Evolutionary conservation across 768 basidiomycete genomes (phyloP), one percentile per base, ranked within the genome.

Genomic region (Tylopilus intermedius): DNA sequence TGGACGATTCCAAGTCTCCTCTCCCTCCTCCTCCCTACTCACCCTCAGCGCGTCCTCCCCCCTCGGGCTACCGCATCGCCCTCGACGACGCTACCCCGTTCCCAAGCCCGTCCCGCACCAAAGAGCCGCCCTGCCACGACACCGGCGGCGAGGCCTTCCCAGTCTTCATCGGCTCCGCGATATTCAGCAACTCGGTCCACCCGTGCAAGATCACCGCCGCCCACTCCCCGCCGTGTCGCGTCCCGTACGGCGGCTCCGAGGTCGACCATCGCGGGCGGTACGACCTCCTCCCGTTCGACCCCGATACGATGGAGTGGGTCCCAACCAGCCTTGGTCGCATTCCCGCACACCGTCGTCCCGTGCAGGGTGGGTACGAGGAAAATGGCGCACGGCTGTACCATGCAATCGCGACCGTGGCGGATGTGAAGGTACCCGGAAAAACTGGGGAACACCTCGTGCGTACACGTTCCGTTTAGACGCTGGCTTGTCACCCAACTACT

Each of bases 311-410:
- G 89, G 88, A 88, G 66, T 88, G 80, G 75, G 85, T 91, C 7
- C 71, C 44, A 0, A 79, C 88, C 0, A 76, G 79, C 10, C 66
- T 79, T 51, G 89, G 89, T 3, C 71, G 67, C 41, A 74, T 88
- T 49, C 83, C 88, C 5, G 57, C 64, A 3, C 82, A 81, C 5
- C 72, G 82, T 32, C 67, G 72, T 13, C 83, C 84, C 0, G 74
- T 90, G 15, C 81, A 86, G 59, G 90, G 87, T 1, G 88, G 86
- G 1, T 87, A 88, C 56, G 89, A 91, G 68, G 82, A 87, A 32
- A 67, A 72, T 54, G 88, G 86, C 1, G 67, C 63, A 8, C 81
- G 79, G 64, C 69, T 90, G 42, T 90, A 85, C 57, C 89, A 91
- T 62, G 88, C 80, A 0, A 62, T 83, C 26, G 83, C 74, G 3